Base-by-base conservation (phyloP, 2,329 filamentous ascomycete genomes). In the Xylaria sp. region DNA sequence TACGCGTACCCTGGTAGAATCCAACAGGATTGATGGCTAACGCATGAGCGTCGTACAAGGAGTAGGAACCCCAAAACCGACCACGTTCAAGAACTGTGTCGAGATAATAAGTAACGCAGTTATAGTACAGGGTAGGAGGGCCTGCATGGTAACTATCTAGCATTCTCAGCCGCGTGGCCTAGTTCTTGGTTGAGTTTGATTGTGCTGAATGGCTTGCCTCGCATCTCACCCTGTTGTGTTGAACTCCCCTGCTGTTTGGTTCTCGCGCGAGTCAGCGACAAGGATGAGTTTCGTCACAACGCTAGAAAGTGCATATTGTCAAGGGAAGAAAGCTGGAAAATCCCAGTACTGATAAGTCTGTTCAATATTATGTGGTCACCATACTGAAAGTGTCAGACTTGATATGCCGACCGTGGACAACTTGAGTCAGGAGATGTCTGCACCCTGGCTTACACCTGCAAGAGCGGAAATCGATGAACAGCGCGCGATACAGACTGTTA, bases 401-500 rank as follows among this genome's bases (percentile, higher is more conserved):
- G 37, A 44, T 18, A 31, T 28, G 18, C 7, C 18, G 8, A 46
- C 15, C 15, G 18, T 2, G 18, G 41, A 46, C 13, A 10, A 20
- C 13, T 8, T 44, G 54, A 54, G 34, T 44, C 54, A 65, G 23
- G 48, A 46, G 3, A 28, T 20, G n/a, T 44, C 18, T 23, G 7
- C n/a, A 44, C 23, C 55, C 46, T 52, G 34, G 63, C 23, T 59
- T 23, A 6, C 20, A 20, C 20, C 12, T 9, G 15, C 20, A 23
- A 8, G 52, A 28, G 62, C 34, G 31, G 20, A 13, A 23, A n/a
- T 18, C 2, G 18, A 39, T 39, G 23, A 15, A 51, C 39, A 51
- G 54, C 51, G 54, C 39, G 54, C 28, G 55, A 59, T 44, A 39
- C 15, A n/a, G 37, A 52, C 44, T 41, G 34, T 52, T 37, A 41